phyloP scores from a whole-genome alignment of 2,329 filamentous ascomycete genomes.

The Emmonsiellopsis sp. region DNA sequence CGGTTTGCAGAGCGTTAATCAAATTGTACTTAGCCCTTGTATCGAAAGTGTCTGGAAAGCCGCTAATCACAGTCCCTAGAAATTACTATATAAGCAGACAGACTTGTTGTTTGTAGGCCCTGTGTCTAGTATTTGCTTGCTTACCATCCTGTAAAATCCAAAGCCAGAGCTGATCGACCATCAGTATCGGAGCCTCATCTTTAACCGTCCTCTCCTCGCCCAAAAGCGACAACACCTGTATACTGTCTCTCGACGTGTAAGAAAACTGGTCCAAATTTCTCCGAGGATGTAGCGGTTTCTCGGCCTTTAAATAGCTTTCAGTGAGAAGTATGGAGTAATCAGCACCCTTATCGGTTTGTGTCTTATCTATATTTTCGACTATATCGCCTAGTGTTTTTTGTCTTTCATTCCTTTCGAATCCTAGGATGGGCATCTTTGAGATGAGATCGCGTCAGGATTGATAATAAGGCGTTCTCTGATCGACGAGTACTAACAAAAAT shows the following conservation, averaged over 20 bases:
- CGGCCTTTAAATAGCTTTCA: background rate
- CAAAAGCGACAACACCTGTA: background rate
- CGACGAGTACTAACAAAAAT: background rate
- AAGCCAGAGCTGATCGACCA: background rate
- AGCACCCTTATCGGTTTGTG: background rate
- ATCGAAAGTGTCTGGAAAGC: background rate
- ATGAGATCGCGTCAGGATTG: background rate
- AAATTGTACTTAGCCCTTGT: background rate
- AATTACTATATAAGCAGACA: background rate
- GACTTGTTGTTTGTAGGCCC: background rate
- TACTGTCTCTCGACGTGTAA: background rate
- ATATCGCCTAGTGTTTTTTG: background rate
- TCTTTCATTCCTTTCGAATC: background rate
- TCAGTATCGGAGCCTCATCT: background rate
- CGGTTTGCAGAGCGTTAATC: background rate
- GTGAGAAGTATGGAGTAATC: background rate
- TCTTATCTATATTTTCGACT: background rate
- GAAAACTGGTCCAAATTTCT: background rate
- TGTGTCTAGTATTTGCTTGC: background rate
- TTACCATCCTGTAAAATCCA: background rate
- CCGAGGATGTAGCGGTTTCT: background rate
- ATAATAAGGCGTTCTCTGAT: background rate
- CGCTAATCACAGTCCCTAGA: background rate
- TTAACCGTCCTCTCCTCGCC: background rate
- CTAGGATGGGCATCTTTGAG: background rate